These are phyloP conservation scores for Pseudoscleropodium purum DNA, from an alignment of 225 moss, liverwort and hornwort species.

Conservation along the genomic window DNA sequence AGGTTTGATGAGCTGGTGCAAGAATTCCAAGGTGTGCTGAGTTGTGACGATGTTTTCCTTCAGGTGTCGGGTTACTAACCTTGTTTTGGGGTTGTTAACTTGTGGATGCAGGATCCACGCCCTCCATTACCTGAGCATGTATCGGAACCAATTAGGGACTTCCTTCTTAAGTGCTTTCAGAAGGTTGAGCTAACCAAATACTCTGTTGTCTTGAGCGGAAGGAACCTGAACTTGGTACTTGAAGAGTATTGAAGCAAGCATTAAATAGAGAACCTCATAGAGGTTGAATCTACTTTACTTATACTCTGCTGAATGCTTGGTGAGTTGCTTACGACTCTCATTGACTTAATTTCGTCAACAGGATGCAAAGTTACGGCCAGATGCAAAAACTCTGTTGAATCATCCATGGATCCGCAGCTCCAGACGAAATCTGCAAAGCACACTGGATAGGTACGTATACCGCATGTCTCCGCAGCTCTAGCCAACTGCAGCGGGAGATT, in stretches of 20 bases:
- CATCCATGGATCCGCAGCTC: conserved; percentile 94
- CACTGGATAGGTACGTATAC: conserved; percentile 35
- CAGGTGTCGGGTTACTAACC: neutral
- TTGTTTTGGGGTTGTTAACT: neutral
- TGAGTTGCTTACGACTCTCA: neutral
- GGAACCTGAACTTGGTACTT: neutral
- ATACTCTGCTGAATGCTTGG: neutral
- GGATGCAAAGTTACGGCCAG: conserved; percentile 96
- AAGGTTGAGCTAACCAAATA: conserved; percentile 43
- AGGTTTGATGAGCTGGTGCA: neutral
- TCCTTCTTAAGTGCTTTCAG: conserved; percentile 84
- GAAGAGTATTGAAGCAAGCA: neutral
- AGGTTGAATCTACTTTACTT: neutral
- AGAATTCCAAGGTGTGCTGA: neutral
- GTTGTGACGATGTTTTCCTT: neutral
- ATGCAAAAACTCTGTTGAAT: conserved; percentile 86
- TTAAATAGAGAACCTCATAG: neutral
- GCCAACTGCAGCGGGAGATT: neutral
- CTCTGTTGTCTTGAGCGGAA: neutral
- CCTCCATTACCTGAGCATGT: conserved; percentile 93
- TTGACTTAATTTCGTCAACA: conserved; percentile 12
- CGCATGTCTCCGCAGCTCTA: neutral
- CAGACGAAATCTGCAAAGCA: conserved; percentile 64
- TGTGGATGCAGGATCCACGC: conserved; percentile 71
- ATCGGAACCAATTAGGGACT: conserved; percentile 76